These are phyloP conservation scores for Penstemon newberryi DNA, from an alignment of 257 asterid species.

Conservation along the genomic window DNA sequence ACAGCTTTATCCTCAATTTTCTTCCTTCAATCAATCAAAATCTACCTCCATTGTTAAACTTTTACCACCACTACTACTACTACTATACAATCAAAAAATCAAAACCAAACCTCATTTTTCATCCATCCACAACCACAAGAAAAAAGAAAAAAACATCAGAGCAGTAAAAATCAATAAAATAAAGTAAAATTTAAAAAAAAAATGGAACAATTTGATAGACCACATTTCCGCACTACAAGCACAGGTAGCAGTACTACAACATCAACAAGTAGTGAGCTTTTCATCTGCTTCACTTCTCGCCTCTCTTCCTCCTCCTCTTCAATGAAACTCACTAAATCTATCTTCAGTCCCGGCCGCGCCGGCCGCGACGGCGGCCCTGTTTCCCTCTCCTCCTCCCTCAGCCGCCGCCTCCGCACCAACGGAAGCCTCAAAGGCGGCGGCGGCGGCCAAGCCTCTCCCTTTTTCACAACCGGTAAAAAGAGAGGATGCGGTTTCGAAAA, in stretches of 20 bases:
- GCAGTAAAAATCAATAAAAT: slow-evolving; percentile 26
- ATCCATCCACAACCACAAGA: slow-evolving; percentile 27
- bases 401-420: slow-evolving; percentile 72
- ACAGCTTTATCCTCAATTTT: slow-evolving; percentile 23
- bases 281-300: slow-evolving; percentile 71
- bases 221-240: slow-evolving; percentile 56
- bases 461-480: slow-evolving; percentile 54
- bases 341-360: slow-evolving; percentile 50
- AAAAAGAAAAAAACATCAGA: slow-evolving; percentile 10
- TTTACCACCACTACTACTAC: slow-evolving; percentile 14
- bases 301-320: slow-evolving; percentile 47
- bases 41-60: neutral
- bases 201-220: slow-evolving; percentile 33
- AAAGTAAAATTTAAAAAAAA: neutral
- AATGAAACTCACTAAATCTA: slow-evolving; percentile 55
- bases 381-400: slow-evolving; percentile 68
- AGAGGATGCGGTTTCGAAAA: slow-evolving; percentile 71
- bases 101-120: neutral
- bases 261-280: slow-evolving; percentile 47
- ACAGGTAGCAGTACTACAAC: slow-evolving; percentile 27
- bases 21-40: slow-evolving; percentile 6
- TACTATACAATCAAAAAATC: neutral
- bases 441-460: slow-evolving; percentile 53
- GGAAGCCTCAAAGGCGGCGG: slow-evolving; percentile 74
- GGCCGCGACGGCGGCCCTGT: slow-evolving; percentile 57